Percentiles rank a stretch among this genome's conserved stretches.
These are phyloP conservation scores for Coemansia interrupta DNA, from an alignment of 192 early-diverging fungal genomes.

Conservation along the genomic window DNA sequence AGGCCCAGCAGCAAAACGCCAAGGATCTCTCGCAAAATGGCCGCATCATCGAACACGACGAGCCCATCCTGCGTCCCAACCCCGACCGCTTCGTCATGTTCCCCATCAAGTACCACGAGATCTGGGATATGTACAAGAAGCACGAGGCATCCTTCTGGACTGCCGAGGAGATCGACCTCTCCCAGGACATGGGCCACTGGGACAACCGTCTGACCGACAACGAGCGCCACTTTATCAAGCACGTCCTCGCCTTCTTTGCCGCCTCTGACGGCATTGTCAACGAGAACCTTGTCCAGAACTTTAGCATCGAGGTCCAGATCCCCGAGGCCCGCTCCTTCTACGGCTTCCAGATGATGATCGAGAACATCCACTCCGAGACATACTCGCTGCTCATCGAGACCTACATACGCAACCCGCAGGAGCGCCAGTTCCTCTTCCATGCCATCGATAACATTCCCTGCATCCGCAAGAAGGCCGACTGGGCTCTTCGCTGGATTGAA, in stretches of 20 bases:
- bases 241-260: slow-evolving; percentile 93
- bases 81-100: slow-evolving; percentile 86
- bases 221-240: slow-evolving; percentile 88
- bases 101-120: slow-evolving; percentile 91
- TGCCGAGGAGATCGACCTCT: slow-evolving; percentile 91
- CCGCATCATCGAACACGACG: slow-evolving; percentile 43
- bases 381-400: slow-evolving; percentile 94
- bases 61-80: slow-evolving; percentile 65
- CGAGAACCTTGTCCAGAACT: slow-evolving; percentile 89
- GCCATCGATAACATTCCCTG: slow-evolving; percentile 94
- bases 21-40: slow-evolving; percentile 33
- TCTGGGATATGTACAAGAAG: slow-evolving; percentile 98
- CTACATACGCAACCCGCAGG: slow-evolving; percentile 83
- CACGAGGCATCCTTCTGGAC: slow-evolving; percentile 97
- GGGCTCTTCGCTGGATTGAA: slow-evolving; percentile 92
- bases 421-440: slow-evolving; percentile 84
- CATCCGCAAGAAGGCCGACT: slow-evolving; percentile 93
- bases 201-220: slow-evolving; percentile 76
- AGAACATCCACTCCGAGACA: slow-evolving; percentile 94
- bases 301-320: slow-evolving; percentile 89
- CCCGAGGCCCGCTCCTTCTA: slow-evolving; percentile 93
- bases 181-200: slow-evolving; percentile 88
- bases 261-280: slow-evolving; percentile 95
- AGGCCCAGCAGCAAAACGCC: slow-evolving; percentile 14
- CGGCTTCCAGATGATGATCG: slow-evolving; percentile 98